phyloP scores from a whole-genome alignment of 352 stramenopile genomes.

The Pythium phragmitis region DNA sequence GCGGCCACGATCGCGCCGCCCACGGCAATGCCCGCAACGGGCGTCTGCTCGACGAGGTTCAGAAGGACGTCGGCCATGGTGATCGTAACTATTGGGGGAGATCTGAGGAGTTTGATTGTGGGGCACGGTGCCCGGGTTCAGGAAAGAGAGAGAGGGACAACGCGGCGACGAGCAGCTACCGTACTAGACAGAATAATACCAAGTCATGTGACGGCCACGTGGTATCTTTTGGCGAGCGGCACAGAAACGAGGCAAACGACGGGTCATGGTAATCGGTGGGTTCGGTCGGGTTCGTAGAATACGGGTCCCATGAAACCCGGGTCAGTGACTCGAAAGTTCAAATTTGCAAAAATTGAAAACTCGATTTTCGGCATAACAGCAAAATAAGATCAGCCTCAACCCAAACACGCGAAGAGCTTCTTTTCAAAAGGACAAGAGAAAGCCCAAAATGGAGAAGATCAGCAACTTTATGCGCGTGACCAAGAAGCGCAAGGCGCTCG shows the following conservation, averaged over 20 bases:
- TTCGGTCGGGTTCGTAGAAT: not conserved
- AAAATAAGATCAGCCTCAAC: not conserved
- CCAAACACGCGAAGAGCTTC: conserved; percentile 1
- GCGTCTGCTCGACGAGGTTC: conserved; percentile 62
- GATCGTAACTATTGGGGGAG: not conserved
- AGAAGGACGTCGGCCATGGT: conserved; percentile 66
- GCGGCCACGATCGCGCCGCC: conserved; percentile 65
- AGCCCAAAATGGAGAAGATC: conserved; percentile 54
- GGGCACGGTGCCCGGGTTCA: not conserved
- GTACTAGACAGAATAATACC: conserved; percentile 9
- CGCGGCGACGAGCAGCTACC: conserved; percentile 1
- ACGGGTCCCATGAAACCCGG: not conserved
- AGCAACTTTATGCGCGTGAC: conserved; percentile 67
- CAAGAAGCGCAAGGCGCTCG: conserved; percentile 45
- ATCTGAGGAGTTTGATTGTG: too few relatives aligned
- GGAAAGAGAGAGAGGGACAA: conserved; percentile 16
- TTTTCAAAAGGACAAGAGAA: too few relatives aligned
- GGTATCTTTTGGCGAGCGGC: not conserved
- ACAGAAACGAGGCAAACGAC: conserved; percentile 7
- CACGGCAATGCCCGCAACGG: conserved; percentile 59
- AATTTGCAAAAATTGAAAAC: not conserved
- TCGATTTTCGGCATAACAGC: conserved; percentile 5
- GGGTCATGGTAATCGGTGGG: not conserved
- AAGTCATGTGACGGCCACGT: conserved; percentile 6
- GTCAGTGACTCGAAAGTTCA: conserved; percentile 13